Conservation (phyloP, 805 yeast genomes). For the Saccharomycopsis olivae region DNA sequence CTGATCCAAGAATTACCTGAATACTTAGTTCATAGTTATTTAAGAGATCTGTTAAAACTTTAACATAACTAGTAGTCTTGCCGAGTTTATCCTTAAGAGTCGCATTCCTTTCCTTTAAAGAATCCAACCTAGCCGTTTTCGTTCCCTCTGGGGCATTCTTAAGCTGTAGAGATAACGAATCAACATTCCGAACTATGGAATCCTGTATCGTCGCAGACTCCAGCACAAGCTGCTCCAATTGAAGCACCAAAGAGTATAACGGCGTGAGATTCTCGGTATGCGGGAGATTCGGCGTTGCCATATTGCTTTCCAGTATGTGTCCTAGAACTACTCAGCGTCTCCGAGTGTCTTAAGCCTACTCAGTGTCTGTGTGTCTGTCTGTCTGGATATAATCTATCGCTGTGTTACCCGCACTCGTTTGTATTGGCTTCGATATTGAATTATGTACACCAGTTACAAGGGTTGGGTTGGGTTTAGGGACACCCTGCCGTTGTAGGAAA, state of each 20-base stretch:
- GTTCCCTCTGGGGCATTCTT: neutral
- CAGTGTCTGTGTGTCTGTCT: no score
- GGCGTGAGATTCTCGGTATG: constrained; percentile 17
- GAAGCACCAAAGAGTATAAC: constrained; percentile 13
- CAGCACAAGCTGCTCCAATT: constrained; percentile 11
- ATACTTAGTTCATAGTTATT: constrained; percentile 17
- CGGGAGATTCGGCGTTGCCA: constrained; percentile 18
- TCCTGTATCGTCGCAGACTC: constrained; percentile 12
- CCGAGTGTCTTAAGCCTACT: no score
- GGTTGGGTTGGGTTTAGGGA: no score
- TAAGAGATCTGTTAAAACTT: constrained; percentile 4
- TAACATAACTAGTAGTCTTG: constrained; percentile 2
- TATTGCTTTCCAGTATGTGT: neutral
- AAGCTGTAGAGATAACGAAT: constrained; percentile 5
- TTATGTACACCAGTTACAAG: no score
- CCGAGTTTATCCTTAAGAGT: constrained; percentile 3
- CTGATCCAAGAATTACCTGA: constrained; percentile 11
- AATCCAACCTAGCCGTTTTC: neutral
- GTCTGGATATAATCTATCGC: no score
- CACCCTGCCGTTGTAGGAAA: no score
- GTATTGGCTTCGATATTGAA: no score
- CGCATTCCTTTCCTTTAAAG: neutral
- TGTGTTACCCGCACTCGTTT: no score
- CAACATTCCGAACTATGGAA: constrained; percentile 7
- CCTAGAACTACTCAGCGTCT: no score